Percentiles rank a stretch among this genome's conserved stretches.
phyloP scores from a whole-genome alignment of 345 rosid species.

The Durio zibethinus region DNA sequence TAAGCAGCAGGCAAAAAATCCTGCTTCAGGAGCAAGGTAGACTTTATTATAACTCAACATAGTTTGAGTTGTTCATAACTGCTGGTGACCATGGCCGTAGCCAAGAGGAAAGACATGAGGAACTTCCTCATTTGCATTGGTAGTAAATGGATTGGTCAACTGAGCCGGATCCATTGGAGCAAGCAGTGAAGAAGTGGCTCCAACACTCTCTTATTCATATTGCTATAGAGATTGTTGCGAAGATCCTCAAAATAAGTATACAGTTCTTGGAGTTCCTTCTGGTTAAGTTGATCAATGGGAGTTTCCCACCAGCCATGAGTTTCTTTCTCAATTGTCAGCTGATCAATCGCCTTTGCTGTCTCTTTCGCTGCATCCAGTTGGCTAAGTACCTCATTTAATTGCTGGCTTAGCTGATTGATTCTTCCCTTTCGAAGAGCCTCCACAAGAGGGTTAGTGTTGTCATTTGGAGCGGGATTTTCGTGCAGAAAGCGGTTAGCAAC shows the following conservation, averaged over 20 bases:
- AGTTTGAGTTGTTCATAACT: background rate
- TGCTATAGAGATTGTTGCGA: background rate
- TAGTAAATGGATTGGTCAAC: background rate
- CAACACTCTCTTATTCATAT: background rate
- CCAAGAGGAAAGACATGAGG: background rate
- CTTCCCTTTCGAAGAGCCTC: conserved; percentile 30
- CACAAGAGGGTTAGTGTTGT: conserved; percentile 13
- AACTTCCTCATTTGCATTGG: background rate
- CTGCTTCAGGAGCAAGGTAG: background rate
- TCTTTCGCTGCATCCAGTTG: conserved; percentile 21
- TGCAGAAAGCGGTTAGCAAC: conserved; percentile 21
- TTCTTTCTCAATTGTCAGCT: background rate
- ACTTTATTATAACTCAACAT: background rate
- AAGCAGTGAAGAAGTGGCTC: background rate
- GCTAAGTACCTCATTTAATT: background rate
- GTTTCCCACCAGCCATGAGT: conserved; percentile 24
- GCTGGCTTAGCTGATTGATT: conserved; percentile 20
- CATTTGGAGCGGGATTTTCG: background rate
- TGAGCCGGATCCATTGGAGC: conserved; percentile 4
- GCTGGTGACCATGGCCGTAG: background rate
- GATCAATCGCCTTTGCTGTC: conserved; percentile 1
- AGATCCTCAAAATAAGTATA: background rate
- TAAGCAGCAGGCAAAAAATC: background rate
- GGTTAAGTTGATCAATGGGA: conserved; percentile 15
- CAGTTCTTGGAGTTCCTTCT: background rate